Conservation (phyloP, 305 asterid species). For the Solanum hybrid region DNA sequence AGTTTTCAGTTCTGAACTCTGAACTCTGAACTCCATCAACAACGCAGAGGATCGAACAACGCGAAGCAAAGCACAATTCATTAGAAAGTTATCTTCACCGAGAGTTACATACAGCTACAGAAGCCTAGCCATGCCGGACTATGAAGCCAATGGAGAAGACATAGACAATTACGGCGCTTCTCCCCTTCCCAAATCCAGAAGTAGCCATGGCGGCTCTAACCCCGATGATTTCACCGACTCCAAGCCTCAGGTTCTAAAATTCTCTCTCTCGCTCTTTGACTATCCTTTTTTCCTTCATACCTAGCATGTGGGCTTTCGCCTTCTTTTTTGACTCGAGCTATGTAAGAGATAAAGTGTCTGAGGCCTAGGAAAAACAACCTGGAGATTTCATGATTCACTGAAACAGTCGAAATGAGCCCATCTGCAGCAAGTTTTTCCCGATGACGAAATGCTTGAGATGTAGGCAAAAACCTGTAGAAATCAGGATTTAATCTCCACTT, state of each 20-base stretch:
- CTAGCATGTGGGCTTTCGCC: neutral
- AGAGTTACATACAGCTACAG: neutral
- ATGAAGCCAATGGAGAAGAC: constrained; percentile 8
- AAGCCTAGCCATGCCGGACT: neutral
- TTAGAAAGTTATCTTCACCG: neutral
- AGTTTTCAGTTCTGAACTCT: neutral
- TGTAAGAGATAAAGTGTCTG: neutral
- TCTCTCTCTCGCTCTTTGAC: neutral
- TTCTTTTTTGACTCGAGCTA: neutral
- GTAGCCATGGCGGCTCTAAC: neutral
- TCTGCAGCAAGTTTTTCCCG: neutral
- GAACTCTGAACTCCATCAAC: neutral
- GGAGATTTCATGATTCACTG: neutral
- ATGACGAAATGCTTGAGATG: neutral
- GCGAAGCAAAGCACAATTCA: neutral
- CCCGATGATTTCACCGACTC: constrained; percentile 1
- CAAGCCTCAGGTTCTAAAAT: constrained; percentile 6
- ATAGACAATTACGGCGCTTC: neutral
- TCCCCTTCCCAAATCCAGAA: neutral
- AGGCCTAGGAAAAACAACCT: neutral
- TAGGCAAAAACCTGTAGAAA: neutral
- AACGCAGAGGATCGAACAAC: neutral
- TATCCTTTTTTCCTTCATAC: neutral
- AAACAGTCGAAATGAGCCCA: neutral
- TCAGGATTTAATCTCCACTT: neutral